Conservation (phyloP, 805 yeast genomes). For the Torulaspora maleeae region DNA sequence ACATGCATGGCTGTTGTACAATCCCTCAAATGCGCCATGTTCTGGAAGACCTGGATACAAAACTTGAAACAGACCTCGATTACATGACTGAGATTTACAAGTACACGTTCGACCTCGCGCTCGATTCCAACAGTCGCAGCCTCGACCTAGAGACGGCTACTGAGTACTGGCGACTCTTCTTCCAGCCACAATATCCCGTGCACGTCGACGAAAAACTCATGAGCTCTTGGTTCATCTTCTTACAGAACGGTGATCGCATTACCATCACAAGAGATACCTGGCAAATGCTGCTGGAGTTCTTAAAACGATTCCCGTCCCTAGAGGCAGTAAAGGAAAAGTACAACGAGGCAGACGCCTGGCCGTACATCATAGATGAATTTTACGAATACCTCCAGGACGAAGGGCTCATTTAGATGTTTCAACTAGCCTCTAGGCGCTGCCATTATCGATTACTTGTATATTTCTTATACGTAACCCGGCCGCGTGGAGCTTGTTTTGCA, state of each 20-base stretch:
- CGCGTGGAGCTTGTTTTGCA: background rate
- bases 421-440: background rate
- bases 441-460: background rate
- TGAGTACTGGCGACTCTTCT: slow-evolving; percentile 72
- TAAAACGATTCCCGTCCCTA: slow-evolving; percentile 48
- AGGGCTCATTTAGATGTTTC: slow-evolving; percentile 1
- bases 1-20: slow-evolving; percentile 30
- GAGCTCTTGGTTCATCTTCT: slow-evolving; percentile 57
- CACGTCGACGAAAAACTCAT: slow-evolving; percentile 33
- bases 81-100: slow-evolving; percentile 59
- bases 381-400: slow-evolving; percentile 48
- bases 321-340: slow-evolving; percentile 49
- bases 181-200: slow-evolving; percentile 32
- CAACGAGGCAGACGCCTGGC: slow-evolving; percentile 89
- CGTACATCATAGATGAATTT: slow-evolving; percentile 78
- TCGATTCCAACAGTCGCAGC: slow-evolving; percentile 56
- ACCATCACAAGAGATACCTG: slow-evolving; percentile 70
- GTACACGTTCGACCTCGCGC: slow-evolving; percentile 62
- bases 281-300: slow-evolving; percentile 74
- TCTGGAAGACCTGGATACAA: slow-evolving; percentile 33
- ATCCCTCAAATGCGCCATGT: slow-evolving; percentile 46
- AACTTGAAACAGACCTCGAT: slow-evolving; percentile 35
- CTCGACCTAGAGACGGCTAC: slow-evolving; percentile 56
- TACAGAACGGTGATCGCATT: slow-evolving; percentile 41
- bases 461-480: background rate